phyloP scores from a whole-genome alignment of 352 stramenopile genomes.

The Globisporangium perplexum region DNA sequence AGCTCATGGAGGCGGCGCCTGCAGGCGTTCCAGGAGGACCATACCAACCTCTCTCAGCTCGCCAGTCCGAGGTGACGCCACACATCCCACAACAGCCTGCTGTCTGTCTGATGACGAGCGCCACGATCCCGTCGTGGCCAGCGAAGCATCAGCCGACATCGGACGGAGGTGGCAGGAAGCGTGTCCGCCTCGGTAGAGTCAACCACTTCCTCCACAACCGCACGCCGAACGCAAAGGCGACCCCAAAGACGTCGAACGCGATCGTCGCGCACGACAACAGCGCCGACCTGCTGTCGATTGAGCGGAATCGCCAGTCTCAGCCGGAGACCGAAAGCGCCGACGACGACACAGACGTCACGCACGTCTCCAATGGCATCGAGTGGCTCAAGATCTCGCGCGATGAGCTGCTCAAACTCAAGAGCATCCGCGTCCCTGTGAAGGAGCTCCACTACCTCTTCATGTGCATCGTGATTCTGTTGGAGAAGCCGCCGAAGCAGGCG shows the following conservation, averaged over 20 bases:
- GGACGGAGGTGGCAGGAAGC: slow-evolving; percentile 44
- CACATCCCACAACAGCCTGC: slow-evolving; percentile 18
- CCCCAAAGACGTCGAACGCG: neutral
- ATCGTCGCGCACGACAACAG: neutral
- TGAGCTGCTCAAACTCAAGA: slow-evolving; percentile 56
- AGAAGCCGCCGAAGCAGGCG: slow-evolving; percentile 38
- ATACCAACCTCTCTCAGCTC: slow-evolving; percentile 12
- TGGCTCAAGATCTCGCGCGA: slow-evolving; percentile 64
- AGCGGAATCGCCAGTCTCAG: slow-evolving; percentile 19
- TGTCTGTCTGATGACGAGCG: slow-evolving; percentile 48
- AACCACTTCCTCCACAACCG: slow-evolving; percentile 60
- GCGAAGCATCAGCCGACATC: slow-evolving; percentile 47
- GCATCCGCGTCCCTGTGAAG: slow-evolving; percentile 54
- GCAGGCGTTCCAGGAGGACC: slow-evolving; percentile 7
- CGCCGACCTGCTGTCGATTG: slow-evolving; percentile 10
- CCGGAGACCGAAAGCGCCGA: slow-evolving; percentile 7
- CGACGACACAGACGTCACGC: slow-evolving; percentile 14
- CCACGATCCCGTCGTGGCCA: slow-evolving; percentile 54
- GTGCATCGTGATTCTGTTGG: slow-evolving; percentile 63
- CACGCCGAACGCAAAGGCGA: slow-evolving; percentile 1
- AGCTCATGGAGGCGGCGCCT: slow-evolving; percentile 20
- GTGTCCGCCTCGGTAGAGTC: slow-evolving; percentile 46
- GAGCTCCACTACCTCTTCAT: slow-evolving; percentile 80
- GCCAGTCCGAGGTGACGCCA: neutral
- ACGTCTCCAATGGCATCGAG: slow-evolving; percentile 31